Percentiles rank a stretch among this genome's conserved stretches.
phyloP scores from a whole-genome alignment of 352 stramenopile genomes.

The Phytophthora pluvialis region DNA sequence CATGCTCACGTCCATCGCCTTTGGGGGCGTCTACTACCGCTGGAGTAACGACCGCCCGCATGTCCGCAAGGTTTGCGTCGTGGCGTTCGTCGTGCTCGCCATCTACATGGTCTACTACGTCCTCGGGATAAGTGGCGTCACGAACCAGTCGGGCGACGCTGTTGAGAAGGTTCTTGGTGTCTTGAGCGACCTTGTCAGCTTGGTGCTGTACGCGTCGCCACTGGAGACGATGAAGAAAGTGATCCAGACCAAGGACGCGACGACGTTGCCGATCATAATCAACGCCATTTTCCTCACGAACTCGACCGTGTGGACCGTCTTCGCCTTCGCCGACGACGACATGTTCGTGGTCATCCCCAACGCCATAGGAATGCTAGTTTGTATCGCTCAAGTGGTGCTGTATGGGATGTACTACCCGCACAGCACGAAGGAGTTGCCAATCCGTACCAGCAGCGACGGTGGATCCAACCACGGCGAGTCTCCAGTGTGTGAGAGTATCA shows the following conservation, averaged over 20 bases:
- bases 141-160: constrained; percentile 29
- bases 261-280: constrained; percentile 47
- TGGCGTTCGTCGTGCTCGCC: constrained; percentile 89
- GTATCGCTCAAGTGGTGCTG: constrained; percentile 30
- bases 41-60: constrained; percentile 36
- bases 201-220: constrained; percentile 26
- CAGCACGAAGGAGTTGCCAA: neutral
- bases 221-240: constrained; percentile 31
- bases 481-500: no score
- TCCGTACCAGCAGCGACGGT: no score
- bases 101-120: constrained; percentile 27
- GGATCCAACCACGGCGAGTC: no score
- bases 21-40: constrained; percentile 46
- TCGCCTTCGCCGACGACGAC: constrained; percentile 39
- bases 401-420: constrained; percentile 38
- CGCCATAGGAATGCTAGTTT: constrained; percentile 26
- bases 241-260: constrained; percentile 34
- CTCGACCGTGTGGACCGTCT: constrained; percentile 42
- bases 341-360: constrained; percentile 47
- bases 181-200: constrained; percentile 19
- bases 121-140: constrained; percentile 30
- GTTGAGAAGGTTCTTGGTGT: constrained; percentile 33
- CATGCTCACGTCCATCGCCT: constrained; percentile 36
- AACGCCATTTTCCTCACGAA: constrained; percentile 36
- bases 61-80: constrained; percentile 31